Base-by-base conservation (phyloP, 1,284 basidiomycete genomes). In the Ustilago bromivora region DNA sequence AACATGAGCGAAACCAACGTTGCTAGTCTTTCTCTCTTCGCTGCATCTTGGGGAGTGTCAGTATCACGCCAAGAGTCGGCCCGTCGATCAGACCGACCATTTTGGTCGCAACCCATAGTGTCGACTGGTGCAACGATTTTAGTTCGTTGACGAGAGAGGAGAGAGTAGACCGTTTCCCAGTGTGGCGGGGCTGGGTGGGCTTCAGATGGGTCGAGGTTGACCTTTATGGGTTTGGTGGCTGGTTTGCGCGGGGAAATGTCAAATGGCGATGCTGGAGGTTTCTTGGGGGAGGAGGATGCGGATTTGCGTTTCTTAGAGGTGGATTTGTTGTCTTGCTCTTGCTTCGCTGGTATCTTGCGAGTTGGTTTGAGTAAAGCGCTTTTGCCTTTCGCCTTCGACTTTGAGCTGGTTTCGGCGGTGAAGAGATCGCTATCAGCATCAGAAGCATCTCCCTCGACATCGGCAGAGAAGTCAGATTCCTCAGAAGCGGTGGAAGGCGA, bases 1-100 rank as follows among this genome's bases (percentile, higher is more conserved):
- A 98, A 90, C 94, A 98, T 98, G 60, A 99, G 89, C 3, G 95
- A 95, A 10, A 99, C 90, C 28, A 98, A 91, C 3, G 93, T 94
- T 5, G 94, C 90, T 66, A 95, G 93, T 1, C 95, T 90, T 55
- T 90, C 89, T 61, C 92, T 93, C 92, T 94, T 66, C 5, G 57
- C 75, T 6, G 57, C 49, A 0, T 79, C 81, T 34, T 81, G 70
- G 1, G 71, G 51, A 2, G 67, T 59, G 57, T 84, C 83, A 11
- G 82, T 78, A 6, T 58, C 40, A 4, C 78, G 65, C 41, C 57
- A 62, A 6, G 58, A 36, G 52, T 85, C 83, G 19, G 79, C 83
- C 2, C 83, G 62, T 9, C 78, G 63, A 43, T 77, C 73, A 7
- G 75, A 65, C 0, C 73, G 61, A 0, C 83, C 84, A 49, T 82